Evolutionary conservation across 257 asterid species (phyloP).

Genomic region (Scutellaria barbata): DNA sequence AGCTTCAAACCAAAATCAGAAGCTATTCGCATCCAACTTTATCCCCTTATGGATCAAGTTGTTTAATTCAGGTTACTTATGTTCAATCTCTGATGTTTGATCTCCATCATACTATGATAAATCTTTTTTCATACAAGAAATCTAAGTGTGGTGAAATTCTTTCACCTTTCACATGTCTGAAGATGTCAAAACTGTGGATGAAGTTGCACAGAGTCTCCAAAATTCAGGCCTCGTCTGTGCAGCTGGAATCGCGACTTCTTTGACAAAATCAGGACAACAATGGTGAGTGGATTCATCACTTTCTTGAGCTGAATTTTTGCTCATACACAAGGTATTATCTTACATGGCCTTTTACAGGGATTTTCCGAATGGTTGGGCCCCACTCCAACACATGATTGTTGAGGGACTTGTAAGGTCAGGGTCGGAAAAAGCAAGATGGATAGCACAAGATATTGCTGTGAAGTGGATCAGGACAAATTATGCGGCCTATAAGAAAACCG

Average conservation of each 20-base stretch:
- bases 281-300: slow-evolving; percentile 50
- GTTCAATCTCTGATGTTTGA: slow-evolving; percentile 12
- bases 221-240: slow-evolving; percentile 64
- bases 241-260: slow-evolving; percentile 87
- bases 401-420: slow-evolving; percentile 74
- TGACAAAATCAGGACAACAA: slow-evolving; percentile 83
- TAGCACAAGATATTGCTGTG: slow-evolving; percentile 66
- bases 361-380: slow-evolving; percentile 98
- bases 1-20: slow-evolving; percentile 62
- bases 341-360: slow-evolving; percentile 57
- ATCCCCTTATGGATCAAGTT: slow-evolving; percentile 76
- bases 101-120: background rate
- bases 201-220: slow-evolving; percentile 60
- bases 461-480: slow-evolving; percentile 87
- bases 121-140: background rate
- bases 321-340: background rate
- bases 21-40: slow-evolving; percentile 74
- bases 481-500: slow-evolving; percentile 63
- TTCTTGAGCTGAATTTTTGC: too few species aligned
- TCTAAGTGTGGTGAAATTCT: background rate
- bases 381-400: slow-evolving; percentile 85
- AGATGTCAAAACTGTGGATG: slow-evolving; percentile 58
- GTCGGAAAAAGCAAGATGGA: slow-evolving; percentile 48
- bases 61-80: slow-evolving; percentile 67
- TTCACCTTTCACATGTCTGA: slow-evolving; percentile 24